Evolutionary conservation across 1,284 basidiomycete species (phyloP).

Genomic region (Cerioporus squamosus): DNA sequence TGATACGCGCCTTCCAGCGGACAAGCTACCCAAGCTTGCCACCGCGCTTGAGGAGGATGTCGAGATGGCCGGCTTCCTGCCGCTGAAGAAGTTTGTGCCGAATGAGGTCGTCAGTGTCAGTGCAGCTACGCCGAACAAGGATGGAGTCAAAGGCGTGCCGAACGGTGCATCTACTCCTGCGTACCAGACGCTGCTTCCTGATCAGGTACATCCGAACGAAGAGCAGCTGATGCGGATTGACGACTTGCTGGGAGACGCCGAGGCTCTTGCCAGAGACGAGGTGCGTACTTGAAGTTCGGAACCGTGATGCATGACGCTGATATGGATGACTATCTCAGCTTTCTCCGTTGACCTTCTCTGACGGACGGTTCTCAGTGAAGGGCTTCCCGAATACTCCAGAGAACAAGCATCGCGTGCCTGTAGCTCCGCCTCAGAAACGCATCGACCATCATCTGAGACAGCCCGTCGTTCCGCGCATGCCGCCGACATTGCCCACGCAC

Average conservation of each 20-base stretch:
- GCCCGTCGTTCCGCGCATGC: background rate
- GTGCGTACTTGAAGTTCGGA: slow-evolving; percentile 36
- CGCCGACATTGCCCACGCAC: slow-evolving; percentile 10
- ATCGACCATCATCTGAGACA: background rate
- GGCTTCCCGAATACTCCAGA: slow-evolving; percentile 32
- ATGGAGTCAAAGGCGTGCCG: slow-evolving; percentile 9
- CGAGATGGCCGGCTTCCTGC: slow-evolving; percentile 89
- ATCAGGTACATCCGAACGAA: slow-evolving; percentile 89
- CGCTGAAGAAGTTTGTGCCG: slow-evolving; percentile 65
- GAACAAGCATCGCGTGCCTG: background rate
- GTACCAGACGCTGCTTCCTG: slow-evolving; percentile 31
- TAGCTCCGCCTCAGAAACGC: background rate
- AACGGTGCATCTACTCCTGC: slow-evolving; percentile 3
- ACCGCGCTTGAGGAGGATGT: slow-evolving; percentile 89
- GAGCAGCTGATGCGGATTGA: slow-evolving; percentile 93
- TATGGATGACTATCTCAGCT: background rate
- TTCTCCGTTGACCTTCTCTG: slow-evolving; percentile 14
- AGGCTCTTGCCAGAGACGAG: slow-evolving; percentile 59
- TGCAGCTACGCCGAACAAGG: slow-evolving; percentile 24
- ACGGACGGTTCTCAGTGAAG: slow-evolving; percentile 30
- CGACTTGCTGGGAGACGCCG: slow-evolving; percentile 83
- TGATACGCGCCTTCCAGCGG: slow-evolving; percentile 72
- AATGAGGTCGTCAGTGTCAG: slow-evolving; percentile 35
- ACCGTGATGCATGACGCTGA: background rate
- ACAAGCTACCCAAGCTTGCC: slow-evolving; percentile 63